phyloP scores from a whole-genome alignment of 495 filamentous ascomycete species.

The Jackrogersella multiformis region DNA sequence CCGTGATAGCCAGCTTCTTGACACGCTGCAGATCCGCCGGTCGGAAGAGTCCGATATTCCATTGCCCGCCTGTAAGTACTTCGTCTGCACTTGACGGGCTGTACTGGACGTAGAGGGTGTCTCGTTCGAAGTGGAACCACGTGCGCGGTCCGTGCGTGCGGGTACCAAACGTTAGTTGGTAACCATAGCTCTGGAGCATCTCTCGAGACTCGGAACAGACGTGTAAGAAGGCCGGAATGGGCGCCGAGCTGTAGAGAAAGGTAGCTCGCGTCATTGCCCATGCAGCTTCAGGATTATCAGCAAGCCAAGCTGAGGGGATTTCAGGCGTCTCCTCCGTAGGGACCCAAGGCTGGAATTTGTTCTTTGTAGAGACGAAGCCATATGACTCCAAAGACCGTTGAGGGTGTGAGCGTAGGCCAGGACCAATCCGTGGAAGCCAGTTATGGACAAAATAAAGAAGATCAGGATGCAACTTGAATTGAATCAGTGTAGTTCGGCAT shows the following conservation, averaged over 20 bases:
- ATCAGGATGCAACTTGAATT: conserved; percentile 21
- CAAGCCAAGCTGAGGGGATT: conserved; percentile 5
- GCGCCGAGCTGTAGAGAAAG: conserved; percentile 15
- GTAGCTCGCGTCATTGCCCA: conserved; percentile 7
- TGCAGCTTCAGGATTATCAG: background rate
- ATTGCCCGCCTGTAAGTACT: background rate
- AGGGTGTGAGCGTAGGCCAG: background rate
- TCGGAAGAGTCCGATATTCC: conserved; percentile 7
- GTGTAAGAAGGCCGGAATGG: conserved; percentile 28
- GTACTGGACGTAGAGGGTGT: background rate
- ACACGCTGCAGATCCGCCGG: conserved; percentile 7
- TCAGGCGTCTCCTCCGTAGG: conserved; percentile 7
- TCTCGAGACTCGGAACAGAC: conserved; percentile 28
- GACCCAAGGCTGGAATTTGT: conserved; percentile 3
- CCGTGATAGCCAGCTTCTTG: background rate
- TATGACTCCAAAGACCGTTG: background rate
- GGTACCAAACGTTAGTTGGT: conserved; percentile 27
- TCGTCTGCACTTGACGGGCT: too few species aligned
- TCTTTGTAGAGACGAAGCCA: conserved; percentile 8
- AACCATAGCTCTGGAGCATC: conserved; percentile 16
- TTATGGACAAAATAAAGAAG: conserved; percentile 7
- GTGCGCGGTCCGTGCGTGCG: conserved; percentile 20
- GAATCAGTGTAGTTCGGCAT: conserved; percentile 12
- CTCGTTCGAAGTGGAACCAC: conserved; percentile 30
- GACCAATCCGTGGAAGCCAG: background rate